Evolutionary conservation across 2,329 filamentous ascomycete species (phyloP).

Genomic region (Fusarium xylarioides): DNA sequence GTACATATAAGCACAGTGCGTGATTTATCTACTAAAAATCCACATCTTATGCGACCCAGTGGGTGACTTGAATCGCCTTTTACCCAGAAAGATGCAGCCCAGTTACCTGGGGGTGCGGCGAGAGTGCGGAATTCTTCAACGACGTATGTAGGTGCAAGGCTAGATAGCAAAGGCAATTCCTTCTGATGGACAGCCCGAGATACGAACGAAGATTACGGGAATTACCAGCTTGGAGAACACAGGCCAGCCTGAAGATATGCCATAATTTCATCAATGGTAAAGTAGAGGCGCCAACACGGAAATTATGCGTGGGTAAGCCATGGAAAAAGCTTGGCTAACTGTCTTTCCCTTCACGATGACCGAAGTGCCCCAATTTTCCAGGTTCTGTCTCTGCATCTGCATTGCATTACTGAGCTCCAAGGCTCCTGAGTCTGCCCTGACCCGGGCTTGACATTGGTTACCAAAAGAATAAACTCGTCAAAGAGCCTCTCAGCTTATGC

Average conservation of each 20-base stretch:
- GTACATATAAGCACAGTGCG: slow-evolving; percentile 31
- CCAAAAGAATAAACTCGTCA: not conserved
- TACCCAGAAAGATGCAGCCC: slow-evolving; percentile 2
- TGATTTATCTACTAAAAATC: slow-evolving; percentile 17
- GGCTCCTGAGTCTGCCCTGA: not conserved
- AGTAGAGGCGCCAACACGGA: slow-evolving; percentile 4
- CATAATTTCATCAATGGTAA: not conserved
- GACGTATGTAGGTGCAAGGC: not conserved
- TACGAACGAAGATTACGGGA: not conserved
- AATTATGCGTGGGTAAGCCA: slow-evolving; percentile 17
- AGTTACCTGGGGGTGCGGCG: not conserved
- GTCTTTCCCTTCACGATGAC: slow-evolving; percentile 17
- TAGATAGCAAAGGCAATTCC: not conserved
- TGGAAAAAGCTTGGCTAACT: slow-evolving; percentile 13
- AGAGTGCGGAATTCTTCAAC: not conserved
- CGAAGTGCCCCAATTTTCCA: slow-evolving; percentile 13
- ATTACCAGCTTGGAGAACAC: not conserved
- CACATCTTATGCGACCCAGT: slow-evolving; percentile 36
- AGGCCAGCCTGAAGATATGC: not conserved
- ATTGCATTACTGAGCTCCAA: not conserved
- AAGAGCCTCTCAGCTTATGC: not conserved
- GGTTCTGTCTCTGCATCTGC: not conserved
- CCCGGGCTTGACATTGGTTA: not conserved
- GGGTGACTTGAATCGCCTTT: slow-evolving; percentile 25
- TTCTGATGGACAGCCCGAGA: not conserved